Evolutionary conservation across 495 filamentous ascomycete genomes (phyloP).

Genomic region (Daldinia childiae): DNA sequence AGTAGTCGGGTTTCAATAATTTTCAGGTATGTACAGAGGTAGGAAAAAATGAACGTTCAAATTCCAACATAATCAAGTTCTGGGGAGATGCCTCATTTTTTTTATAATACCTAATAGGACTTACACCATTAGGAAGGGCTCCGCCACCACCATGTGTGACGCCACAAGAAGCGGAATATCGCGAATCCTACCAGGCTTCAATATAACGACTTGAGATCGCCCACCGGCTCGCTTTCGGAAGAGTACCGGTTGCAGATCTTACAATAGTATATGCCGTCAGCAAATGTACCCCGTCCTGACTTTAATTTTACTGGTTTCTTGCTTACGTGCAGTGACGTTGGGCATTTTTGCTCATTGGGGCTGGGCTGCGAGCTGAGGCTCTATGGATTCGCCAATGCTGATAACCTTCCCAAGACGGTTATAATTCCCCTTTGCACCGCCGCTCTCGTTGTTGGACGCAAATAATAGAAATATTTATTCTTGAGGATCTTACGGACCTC

Average conservation of each 20-base stretch:
- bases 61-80: not conserved
- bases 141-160: slow-evolving; percentile 1
- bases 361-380: slow-evolving; percentile 18
- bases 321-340: slow-evolving; percentile 14
- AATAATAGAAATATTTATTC: not conserved
- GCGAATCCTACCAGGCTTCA: slow-evolving; percentile 5
- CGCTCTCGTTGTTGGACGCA: not conserved
- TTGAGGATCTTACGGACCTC: not conserved
- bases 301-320: not conserved
- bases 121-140: not conserved
- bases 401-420: slow-evolving; percentile 8
- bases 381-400: not conserved
- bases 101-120: slow-evolving; percentile 6
- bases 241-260: not conserved
- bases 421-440: slow-evolving; percentile 1
- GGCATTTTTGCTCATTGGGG: slow-evolving; percentile 16
- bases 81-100: not conserved
- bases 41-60: not conserved
- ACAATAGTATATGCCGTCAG: not conserved
- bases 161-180: slow-evolving; percentile 7
- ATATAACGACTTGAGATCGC: not conserved
- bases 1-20: not conserved
- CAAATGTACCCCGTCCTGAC: not conserved
- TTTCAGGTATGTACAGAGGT: not conserved
- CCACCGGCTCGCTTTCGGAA: not conserved